Percentiles rank a stretch among this genome's conserved stretches.
phyloP scores from a whole-genome alignment of 2,329 filamentous ascomycete genomes.

The Blumeria hordei region DNA sequence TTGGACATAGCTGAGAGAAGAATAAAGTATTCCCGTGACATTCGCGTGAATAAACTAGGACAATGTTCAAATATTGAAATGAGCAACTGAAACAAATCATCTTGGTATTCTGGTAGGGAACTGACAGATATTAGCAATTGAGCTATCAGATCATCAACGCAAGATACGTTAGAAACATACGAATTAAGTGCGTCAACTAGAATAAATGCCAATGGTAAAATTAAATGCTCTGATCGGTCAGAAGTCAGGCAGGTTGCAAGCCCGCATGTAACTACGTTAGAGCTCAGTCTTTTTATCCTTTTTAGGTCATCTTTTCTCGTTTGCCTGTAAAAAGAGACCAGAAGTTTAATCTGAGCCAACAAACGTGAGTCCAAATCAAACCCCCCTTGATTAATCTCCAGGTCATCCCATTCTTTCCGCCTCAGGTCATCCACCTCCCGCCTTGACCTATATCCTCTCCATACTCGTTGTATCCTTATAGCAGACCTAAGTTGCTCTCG shows the following conservation, averaged over 20 bases:
- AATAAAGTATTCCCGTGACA: constrained; percentile 12
- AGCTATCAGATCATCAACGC: too few species aligned
- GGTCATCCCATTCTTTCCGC: constrained; percentile 36
- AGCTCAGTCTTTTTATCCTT: constrained; percentile 21
- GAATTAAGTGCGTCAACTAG: constrained; percentile 10
- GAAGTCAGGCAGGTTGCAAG: constrained; percentile 15
- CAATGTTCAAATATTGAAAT: constrained; percentile 7
- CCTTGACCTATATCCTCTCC: constrained; percentile 53
- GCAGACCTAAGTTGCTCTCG: constrained; percentile 52
- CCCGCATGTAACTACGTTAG: constrained; percentile 11
- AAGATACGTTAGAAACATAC: constrained; percentile 6
- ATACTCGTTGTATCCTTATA: constrained; percentile 51
- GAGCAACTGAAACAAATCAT: constrained; percentile 9
- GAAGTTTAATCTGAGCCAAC: constrained; percentile 21
- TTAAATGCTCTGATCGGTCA: constrained; percentile 7
- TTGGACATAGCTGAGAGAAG: constrained; percentile 10
- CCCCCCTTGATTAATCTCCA: constrained; percentile 8
- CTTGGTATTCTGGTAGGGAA: constrained; percentile 5
- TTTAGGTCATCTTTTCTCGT: constrained; percentile 22
- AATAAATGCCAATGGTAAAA: constrained; percentile 8
- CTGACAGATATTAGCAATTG: constrained; percentile 2
- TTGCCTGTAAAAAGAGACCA: constrained; percentile 26
- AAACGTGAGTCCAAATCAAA: constrained; percentile 14
- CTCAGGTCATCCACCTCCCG: constrained; percentile 29
- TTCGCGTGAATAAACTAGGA: constrained; percentile 8